These are phyloP conservation scores for Bipolaris bicolor DNA, from an alignment of 2,329 filamentous ascomycete species.

Conservation along the genomic window DNA sequence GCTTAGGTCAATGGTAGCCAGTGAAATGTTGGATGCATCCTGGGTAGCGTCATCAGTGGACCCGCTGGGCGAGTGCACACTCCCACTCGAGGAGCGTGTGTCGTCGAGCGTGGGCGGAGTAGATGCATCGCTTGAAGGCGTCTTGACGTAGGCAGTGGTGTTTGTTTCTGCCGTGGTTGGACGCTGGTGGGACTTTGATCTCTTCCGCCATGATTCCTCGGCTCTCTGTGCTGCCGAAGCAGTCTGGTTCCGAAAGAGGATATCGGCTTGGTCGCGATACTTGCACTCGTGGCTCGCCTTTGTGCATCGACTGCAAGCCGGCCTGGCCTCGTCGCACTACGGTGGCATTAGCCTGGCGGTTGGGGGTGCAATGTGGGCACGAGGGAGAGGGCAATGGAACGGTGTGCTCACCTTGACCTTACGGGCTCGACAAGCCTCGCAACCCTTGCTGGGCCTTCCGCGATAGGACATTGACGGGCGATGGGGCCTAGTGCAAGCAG, in stretches of 20 bases:
- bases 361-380: not conserved
- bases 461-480: slow-evolving; percentile 39
- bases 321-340: slow-evolving; percentile 44
- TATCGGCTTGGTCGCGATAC: slow-evolving; percentile 42
- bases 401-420: slow-evolving; percentile 41
- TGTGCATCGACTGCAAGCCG: slow-evolving; percentile 38
- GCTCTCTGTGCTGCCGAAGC: slow-evolving; percentile 42
- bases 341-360: slow-evolving; percentile 6
- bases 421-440: slow-evolving; percentile 41
- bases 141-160: slow-evolving; percentile 16
- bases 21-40: not conserved
- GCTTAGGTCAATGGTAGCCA: slow-evolving; percentile 13
- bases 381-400: not conserved
- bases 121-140: slow-evolving; percentile 20
- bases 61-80: slow-evolving; percentile 9
- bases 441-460: slow-evolving; percentile 46
- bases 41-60: slow-evolving; percentile 5
- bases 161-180: slow-evolving; percentile 13
- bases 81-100: slow-evolving; percentile 14
- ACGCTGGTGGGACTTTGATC: slow-evolving; percentile 37
- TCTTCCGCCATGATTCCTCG: slow-evolving; percentile 43
- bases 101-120: slow-evolving; percentile 16
- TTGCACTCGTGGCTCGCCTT: slow-evolving; percentile 38
- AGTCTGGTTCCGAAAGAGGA: slow-evolving; percentile 45
- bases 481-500: slow-evolving; percentile 6